Evolutionary conservation across 495 filamentous ascomycete genomes (phyloP).

Genomic region (Lasiosphaeria miniovina): DNA sequence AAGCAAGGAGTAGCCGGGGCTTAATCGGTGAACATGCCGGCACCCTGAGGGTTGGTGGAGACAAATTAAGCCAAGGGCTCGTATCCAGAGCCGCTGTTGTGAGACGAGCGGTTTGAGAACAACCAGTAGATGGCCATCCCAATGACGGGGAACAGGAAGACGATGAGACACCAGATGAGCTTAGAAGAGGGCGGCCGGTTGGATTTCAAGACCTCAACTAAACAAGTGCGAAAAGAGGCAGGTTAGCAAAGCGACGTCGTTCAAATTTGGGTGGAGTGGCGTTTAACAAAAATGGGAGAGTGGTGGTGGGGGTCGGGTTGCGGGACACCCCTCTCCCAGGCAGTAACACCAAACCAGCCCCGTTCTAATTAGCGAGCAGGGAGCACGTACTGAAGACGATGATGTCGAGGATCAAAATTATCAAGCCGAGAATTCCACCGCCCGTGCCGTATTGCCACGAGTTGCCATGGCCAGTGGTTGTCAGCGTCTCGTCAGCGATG

Average conservation of each 20-base stretch:
- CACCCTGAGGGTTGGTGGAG: too few species aligned
- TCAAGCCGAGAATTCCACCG: slow-evolving; percentile 47
- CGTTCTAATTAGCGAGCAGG: too few species aligned
- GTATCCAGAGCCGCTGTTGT: slow-evolving; percentile 40
- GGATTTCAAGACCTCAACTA: slow-evolving; percentile 54
- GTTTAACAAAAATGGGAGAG: too few species aligned
- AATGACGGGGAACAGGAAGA: slow-evolving; percentile 51
- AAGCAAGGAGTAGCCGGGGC: too few species aligned
- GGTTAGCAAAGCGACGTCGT: background rate
- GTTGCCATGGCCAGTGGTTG: slow-evolving; percentile 17
- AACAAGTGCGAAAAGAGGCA: background rate
- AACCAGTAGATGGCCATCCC: slow-evolving; percentile 51
- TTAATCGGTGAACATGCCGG: too few species aligned
- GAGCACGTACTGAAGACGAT: slow-evolving; percentile 44
- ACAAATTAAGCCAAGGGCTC: slow-evolving; percentile 38
- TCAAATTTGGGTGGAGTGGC: background rate
- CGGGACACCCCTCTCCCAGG: too few species aligned
- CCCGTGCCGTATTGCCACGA: slow-evolving; percentile 45
- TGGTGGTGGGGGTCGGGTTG: too few species aligned
- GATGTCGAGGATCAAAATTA: slow-evolving; percentile 49
- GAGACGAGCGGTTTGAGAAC: slow-evolving; percentile 49
- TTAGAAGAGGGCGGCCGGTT: slow-evolving; percentile 45
- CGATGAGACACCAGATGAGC: slow-evolving; percentile 48
- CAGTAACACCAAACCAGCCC: too few species aligned
- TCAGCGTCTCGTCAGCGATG: slow-evolving; percentile 19